Base-by-base conservation (phyloP, 192 early-diverging fungal genomes). In the Glomus cerebriforme region DNA sequence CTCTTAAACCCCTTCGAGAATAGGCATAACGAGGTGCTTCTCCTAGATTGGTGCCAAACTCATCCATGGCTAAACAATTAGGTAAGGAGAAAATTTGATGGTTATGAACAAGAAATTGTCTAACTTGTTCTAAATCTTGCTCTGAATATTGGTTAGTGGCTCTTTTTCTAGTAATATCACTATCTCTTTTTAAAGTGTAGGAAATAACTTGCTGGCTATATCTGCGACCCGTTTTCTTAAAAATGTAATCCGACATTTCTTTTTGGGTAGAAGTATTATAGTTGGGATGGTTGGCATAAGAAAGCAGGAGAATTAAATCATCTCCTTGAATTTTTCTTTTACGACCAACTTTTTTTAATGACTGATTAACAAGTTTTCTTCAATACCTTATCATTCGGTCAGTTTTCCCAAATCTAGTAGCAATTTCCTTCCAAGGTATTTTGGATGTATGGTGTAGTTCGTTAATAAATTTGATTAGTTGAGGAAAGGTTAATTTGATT, bases 1-100 rank as follows among this genome's bases (percentile, higher is more conserved):
- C 69, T 17, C 37, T 39, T 17, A 2, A 19, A 26, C 69, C 69
- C 29, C 37, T 71, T 39, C 27, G 35, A 8, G 69, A 10, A 39
- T 43, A 71, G 10, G 31, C 69, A 71, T 7, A 39, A 10, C 69
- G 32, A 71, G 69, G 69, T 6, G 27, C 37, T 39, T 24, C 13
- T 12, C 35, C 35, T 35, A 34, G 69, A 31, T 71, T 4, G 37
- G 35, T 35, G 26, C 31, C 6, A 71, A 27, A 71, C 17, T 71
- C 69, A 71, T 71, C 69, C n/a, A 71, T 2, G 34, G 69, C 69
- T 7, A 71, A 35, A 71, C 27, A 71, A 39, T 27, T 27, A n/a
- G 34, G 10, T 7, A 39, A 2, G 6, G 17, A 26, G 2, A 43
- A 47, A 13, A 71, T 4, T 24, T 2, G 37, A 13, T 43, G 43